Evolutionary conservation across 495 filamentous ascomycete genomes (phyloP).

Genomic region (Penicillium crystallinum): DNA sequence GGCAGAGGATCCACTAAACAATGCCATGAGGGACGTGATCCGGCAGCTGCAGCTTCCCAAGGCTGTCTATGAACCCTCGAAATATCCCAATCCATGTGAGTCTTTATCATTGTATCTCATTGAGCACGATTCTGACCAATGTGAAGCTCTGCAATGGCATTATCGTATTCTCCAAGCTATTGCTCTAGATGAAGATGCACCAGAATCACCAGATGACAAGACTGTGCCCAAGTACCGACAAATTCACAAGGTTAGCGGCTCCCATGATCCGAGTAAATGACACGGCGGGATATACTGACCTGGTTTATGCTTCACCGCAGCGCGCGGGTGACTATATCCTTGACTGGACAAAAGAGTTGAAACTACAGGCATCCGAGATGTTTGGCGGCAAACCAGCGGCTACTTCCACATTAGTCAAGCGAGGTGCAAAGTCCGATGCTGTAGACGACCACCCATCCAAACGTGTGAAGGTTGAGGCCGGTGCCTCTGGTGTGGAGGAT

Average conservation of each 20-base stretch:
- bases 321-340: conserved; percentile 71
- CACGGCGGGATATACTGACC: conserved; percentile 3
- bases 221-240: conserved; percentile 77
- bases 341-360: conserved; percentile 68
- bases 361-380: conserved; percentile 45
- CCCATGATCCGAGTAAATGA: background rate
- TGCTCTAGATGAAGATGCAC: conserved; percentile 87
- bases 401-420: conserved; percentile 40
- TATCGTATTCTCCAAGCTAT: conserved; percentile 91
- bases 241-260: conserved; percentile 64
- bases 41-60: conserved; percentile 88
- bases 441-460: conserved; percentile 37
- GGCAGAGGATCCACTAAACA: conserved; percentile 65
- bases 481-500: conserved; percentile 37
- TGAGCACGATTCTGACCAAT: conserved; percentile 4
- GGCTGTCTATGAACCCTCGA: conserved; percentile 71
- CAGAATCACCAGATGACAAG: conserved; percentile 72
- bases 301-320: conserved; percentile 12
- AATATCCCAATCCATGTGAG: conserved; percentile 81
- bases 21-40: conserved; percentile 74
- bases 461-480: conserved; percentile 46
- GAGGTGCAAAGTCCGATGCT: conserved; percentile 35
- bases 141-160: conserved; percentile 81
- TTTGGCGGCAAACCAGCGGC: conserved; percentile 28
- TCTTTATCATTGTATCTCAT: background rate